These are phyloP conservation scores for Datisca glomerata DNA, from an alignment of 306 rosid species.

Conservation along the genomic window DNA sequence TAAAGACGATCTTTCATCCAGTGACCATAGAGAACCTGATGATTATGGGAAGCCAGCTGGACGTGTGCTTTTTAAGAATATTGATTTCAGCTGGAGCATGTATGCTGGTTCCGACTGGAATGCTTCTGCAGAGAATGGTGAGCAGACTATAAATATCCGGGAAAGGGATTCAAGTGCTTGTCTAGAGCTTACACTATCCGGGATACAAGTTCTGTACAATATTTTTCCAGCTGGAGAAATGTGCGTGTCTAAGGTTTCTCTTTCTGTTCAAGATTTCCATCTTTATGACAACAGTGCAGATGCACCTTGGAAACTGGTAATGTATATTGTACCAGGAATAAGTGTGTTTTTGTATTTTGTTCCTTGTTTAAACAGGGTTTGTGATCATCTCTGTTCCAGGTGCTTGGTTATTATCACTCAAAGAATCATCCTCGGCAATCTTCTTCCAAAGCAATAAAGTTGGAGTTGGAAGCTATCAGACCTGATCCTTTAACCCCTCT, in stretches of 20 bases:
- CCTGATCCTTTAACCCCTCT: conserved; percentile 93
- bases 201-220: conserved; percentile 71
- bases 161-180: conserved; percentile 50
- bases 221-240: conserved; percentile 64
- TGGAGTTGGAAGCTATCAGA: conserved; percentile 91
- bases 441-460: conserved; percentile 71
- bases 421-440: conserved; percentile 82
- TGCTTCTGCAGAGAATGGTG: conserved; percentile 29
- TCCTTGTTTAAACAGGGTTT: conserved; percentile 1
- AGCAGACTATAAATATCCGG: conserved; percentile 12
- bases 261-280: conserved; percentile 68
- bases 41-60: conserved; percentile 38
- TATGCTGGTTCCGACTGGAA: conserved; percentile 70
- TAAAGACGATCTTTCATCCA: conserved; percentile 23
- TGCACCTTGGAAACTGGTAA: conserved; percentile 96
- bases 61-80: conserved; percentile 50
- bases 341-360: no score
- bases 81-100: conserved; percentile 80
- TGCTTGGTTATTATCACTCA: conserved; percentile 70
- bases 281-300: conserved; percentile 63
- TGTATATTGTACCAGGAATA: no score
- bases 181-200: conserved; percentile 53
- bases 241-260: conserved; percentile 54
- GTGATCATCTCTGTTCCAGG: conserved; percentile 17
- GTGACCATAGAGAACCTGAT: conserved; percentile 20